phyloP scores from a whole-genome alignment of 2,329 filamentous ascomycete genomes.

The Cladophialophora exuberans region DNA sequence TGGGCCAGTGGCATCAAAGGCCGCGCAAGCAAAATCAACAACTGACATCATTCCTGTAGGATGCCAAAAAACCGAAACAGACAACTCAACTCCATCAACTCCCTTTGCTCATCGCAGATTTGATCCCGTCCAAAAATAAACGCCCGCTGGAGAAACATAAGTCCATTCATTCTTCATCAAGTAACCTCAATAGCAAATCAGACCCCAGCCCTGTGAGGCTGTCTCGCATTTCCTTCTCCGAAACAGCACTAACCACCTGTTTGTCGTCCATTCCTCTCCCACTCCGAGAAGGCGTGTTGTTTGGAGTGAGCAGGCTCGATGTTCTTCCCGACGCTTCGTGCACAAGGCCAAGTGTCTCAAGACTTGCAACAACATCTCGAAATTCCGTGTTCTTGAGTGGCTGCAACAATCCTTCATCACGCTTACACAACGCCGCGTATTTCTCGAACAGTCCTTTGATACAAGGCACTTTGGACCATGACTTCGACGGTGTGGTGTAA shows the following conservation, averaged over 20 bases:
- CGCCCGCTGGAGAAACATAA: constrained; percentile 16
- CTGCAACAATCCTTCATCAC: constrained; percentile 79
- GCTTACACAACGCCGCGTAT: constrained; percentile 80
- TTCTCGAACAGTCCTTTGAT: constrained; percentile 82
- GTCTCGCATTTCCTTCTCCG: constrained; percentile 75
- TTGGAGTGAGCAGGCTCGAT: constrained; percentile 66
- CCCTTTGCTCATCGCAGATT: constrained; percentile 18
- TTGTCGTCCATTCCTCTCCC: constrained; percentile 69
- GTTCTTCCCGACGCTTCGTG: constrained; percentile 70
- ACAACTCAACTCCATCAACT: too few species aligned
- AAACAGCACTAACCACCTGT: constrained; percentile 75
- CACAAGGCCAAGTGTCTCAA: constrained; percentile 85
- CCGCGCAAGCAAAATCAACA: constrained; percentile 1
- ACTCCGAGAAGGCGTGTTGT: constrained; percentile 65
- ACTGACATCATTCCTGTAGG: constrained; percentile 6
- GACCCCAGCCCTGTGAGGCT: constrained; percentile 64
- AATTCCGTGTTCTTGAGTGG: constrained; percentile 91
- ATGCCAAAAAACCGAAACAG: constrained; percentile 11
- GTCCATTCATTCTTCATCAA: constrained; percentile 33
- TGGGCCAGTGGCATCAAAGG: not conserved
- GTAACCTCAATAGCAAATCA: constrained; percentile 47
- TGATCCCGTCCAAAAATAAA: not conserved
- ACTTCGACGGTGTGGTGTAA: constrained; percentile 63
- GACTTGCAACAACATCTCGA: constrained; percentile 83
- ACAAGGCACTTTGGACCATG: constrained; percentile 66